These are phyloP conservation scores for Ehretia macrophylla DNA, from an alignment of 257 asterid genomes.

Conservation along the genomic window DNA sequence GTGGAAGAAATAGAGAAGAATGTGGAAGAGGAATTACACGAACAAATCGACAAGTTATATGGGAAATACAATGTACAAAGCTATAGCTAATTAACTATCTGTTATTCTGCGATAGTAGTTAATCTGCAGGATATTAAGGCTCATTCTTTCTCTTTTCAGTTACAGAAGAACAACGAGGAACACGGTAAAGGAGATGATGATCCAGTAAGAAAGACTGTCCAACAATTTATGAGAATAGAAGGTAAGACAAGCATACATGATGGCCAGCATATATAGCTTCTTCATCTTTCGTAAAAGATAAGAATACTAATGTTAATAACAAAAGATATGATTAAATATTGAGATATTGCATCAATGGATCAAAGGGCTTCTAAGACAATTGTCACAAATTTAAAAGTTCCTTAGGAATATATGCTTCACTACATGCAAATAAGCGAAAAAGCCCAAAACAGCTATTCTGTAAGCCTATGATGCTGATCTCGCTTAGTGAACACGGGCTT, in stretches of 20 bases:
- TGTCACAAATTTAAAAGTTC: too few relatives aligned
- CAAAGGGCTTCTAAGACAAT: too few relatives aligned
- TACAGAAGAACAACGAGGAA: conserved; percentile 47
- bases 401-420: too few relatives aligned
- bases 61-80: conserved; percentile 53
- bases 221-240: conserved; percentile 80
- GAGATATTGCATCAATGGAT: too few relatives aligned
- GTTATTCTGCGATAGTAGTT: background rate
- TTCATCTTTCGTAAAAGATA: too few relatives aligned
- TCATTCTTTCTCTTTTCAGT: conserved; percentile 14
- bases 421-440: too few relatives aligned
- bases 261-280: background rate
- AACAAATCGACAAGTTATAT: conserved; percentile 43
- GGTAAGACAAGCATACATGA: conserved; percentile 37
- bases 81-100: conserved; percentile 4
- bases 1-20: conserved; percentile 60
- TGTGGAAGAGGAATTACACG: conserved; percentile 46
- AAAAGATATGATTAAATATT: too few relatives aligned
- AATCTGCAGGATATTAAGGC: conserved; percentile 6
- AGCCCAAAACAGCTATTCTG: too few relatives aligned
- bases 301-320: too few relatives aligned
- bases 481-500: too few relatives aligned
- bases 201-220: conserved; percentile 52
- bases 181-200: conserved; percentile 38
- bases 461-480: too few relatives aligned